phyloP scores from a whole-genome alignment of 2,329 filamentous ascomycete genomes.

The Claviceps humidiphila region DNA sequence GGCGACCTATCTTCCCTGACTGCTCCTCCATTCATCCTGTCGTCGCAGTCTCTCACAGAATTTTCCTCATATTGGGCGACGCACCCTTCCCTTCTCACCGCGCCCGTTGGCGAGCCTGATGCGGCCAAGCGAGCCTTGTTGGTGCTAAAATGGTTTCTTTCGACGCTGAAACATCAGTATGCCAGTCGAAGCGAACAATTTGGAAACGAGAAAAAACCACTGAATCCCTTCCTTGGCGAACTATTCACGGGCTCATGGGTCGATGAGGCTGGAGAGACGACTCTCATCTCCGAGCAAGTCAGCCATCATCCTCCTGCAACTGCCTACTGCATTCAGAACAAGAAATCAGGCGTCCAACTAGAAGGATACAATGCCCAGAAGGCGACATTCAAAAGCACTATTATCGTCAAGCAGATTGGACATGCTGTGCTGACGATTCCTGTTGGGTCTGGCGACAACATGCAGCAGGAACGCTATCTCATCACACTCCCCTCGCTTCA shows the following conservation, averaged over 20 bases:
- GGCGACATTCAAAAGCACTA: constrained; percentile 84
- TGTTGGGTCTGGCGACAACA: constrained; percentile 16
- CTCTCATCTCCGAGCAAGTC: constrained; percentile 87
- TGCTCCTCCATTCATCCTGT: constrained; percentile 71
- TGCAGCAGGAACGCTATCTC: constrained; percentile 56
- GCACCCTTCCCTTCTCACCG: constrained; percentile 64
- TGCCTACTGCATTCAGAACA: constrained; percentile 84
- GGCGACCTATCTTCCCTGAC: constrained; percentile 71
- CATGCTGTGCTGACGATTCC: constrained; percentile 74
- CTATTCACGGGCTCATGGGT: constrained; percentile 88
- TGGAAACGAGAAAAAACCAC: constrained; percentile 91
- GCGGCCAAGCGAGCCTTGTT: constrained; percentile 70
- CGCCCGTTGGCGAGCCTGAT: constrained; percentile 66
- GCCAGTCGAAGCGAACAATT: constrained; percentile 60
- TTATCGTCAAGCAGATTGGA: constrained; percentile 88
- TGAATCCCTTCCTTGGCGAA: constrained; percentile 94
- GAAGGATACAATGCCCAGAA: constrained; percentile 94
- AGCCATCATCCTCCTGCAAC: constrained; percentile 90
- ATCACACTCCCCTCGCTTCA: constrained; percentile 86
- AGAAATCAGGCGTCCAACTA: constrained; percentile 64
- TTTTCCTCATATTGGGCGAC: constrained; percentile 77
- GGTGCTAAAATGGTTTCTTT: constrained; percentile 94
- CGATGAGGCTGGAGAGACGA: constrained; percentile 67
- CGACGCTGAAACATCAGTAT: constrained; percentile 79
- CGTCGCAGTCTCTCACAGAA: constrained; percentile 63